phyloP scores from a whole-genome alignment of 2,329 filamentous ascomycete genomes.

The Pseudocercospora ulei region DNA sequence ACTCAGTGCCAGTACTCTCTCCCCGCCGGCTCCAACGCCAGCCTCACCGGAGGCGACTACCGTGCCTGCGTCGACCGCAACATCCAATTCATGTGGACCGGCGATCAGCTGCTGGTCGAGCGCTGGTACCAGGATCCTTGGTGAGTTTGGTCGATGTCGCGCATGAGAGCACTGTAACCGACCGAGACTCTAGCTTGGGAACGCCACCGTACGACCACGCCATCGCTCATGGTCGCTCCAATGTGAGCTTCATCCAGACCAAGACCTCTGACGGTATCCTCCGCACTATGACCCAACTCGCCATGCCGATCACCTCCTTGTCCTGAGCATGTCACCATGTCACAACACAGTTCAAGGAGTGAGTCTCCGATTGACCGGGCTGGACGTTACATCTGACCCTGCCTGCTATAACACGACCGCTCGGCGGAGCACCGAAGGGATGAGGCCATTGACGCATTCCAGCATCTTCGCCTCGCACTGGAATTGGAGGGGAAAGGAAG shows the following conservation, averaged over 20 bases:
- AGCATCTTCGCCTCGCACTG: too few relatives aligned
- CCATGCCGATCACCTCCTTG: conserved; percentile 20
- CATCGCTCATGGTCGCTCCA: conserved; percentile 20
- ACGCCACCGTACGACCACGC: conserved; percentile 22
- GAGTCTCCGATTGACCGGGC: too few relatives aligned
- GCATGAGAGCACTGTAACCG: too few relatives aligned
- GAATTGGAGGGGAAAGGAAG: too few relatives aligned
- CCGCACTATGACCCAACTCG: conserved; percentile 15
- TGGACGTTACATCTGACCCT: too few relatives aligned
- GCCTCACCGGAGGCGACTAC: conserved; percentile 15
- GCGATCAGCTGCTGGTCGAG: conserved; percentile 17
- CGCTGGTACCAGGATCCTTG: conserved; percentile 22
- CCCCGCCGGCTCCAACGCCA: conserved; percentile 9
- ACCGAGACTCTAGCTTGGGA: conserved; percentile 17
- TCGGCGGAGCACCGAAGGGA: too few relatives aligned
- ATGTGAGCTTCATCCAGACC: conserved; percentile 14
- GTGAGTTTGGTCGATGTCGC: conserved; percentile 16
- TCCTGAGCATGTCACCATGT: conserved; percentile 7
- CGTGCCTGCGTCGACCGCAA: conserved; percentile 22
- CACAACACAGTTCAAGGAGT: too few relatives aligned
- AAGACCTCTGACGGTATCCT: conserved; percentile 15
- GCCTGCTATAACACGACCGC: too few relatives aligned
- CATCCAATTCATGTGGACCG: conserved; percentile 24
- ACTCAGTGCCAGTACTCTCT: conserved; percentile 22
- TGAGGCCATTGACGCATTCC: too few relatives aligned